Evolutionary conservation across 1,284 basidiomycete genomes (phyloP), one percentile per base, ranked within the genome.

Genomic region (Coniferiporia weirii): DNA sequence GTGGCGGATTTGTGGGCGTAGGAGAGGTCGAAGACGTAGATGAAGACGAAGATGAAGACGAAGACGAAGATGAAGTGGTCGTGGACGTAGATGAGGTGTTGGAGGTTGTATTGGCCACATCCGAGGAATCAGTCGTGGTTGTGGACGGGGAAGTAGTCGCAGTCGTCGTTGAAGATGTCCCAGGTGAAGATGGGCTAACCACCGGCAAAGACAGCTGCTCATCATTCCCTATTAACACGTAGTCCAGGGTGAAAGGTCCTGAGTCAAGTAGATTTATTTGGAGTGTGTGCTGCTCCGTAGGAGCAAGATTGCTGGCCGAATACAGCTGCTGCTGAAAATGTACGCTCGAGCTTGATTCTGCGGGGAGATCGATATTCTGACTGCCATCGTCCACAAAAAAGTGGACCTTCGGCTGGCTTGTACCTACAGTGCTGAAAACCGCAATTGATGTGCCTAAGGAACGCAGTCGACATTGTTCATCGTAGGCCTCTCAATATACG

Each of bases 191-290:
- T n/a, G n/a, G n/a, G n/a, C n/a, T n/a, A n/a, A n/a, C n/a, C n/a
- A n/a, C n/a, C n/a, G n/a, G n/a, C n/a, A n/a, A n/a, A n/a, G n/a
- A n/a, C n/a, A n/a, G n/a, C n/a, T n/a, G 40, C 52, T 22, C 9
- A 46, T 32, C 56, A 20, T 36, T 54, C 22, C 53, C 57, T 10
- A 62, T 56, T 27, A 49, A 10, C 12, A 62, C 56, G 43, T 53
- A 62, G 40, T 62, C 61, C 12, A 62, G 19, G 17, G 61, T 59
- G 32, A 62, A 62, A 13, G 61, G 54, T 12, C 61, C 61, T 1
- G 57, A 12, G 48, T 62, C 61, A 45, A 59, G n/a, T 22, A 56
- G 17, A 32, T 59, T 62, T 40, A 62, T 62, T n/a, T 51, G 34
- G 34, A 62, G 43, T 9, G 44, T 56, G 36, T 62, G 61, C n/a